Percentiles rank a stretch among this genome's conserved stretches.
These are phyloP conservation scores for Penicillium argentinense DNA, from an alignment of 495 filamentous ascomycete genomes.

Conservation along the genomic window DNA sequence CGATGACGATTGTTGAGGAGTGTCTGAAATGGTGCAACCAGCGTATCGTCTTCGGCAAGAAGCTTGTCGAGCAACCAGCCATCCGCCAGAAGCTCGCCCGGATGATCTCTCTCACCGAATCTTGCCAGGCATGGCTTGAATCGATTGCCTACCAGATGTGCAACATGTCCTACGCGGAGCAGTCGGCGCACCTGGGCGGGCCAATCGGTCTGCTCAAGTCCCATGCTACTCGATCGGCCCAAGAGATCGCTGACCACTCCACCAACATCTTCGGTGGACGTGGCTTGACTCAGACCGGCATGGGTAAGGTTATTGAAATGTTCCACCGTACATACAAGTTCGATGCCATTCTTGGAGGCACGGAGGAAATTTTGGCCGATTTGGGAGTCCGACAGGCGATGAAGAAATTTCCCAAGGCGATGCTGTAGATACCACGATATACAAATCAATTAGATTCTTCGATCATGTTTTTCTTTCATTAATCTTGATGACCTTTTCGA, in stretches of 20 bases:
- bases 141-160: constrained; percentile 85
- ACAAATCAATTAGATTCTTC: not conserved
- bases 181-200: constrained; percentile 72
- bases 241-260: constrained; percentile 79
- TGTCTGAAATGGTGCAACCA: constrained; percentile 90
- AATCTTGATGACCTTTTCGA: too few relatives aligned
- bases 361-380: constrained; percentile 82
- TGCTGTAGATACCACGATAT: constrained; percentile 63
- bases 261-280: constrained; percentile 87
- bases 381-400: constrained; percentile 80
- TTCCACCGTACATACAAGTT: constrained; percentile 88
- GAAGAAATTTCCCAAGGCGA: constrained; percentile 79
- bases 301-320: constrained; percentile 78
- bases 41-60: constrained; percentile 81
- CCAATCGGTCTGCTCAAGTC: constrained; percentile 85
- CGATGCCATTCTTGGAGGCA: constrained; percentile 81
- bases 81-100: constrained; percentile 86
- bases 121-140: constrained; percentile 85
- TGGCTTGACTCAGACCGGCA: constrained; percentile 76
- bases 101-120: constrained; percentile 81
- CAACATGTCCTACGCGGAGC: constrained; percentile 77
- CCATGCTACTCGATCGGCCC: constrained; percentile 69
- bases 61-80: constrained; percentile 78
- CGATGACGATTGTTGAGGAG: constrained; percentile 73
- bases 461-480: too few relatives aligned